Base-by-base conservation (phyloP, 345 rosid species). In the Eucalyptus victrix region DNA sequence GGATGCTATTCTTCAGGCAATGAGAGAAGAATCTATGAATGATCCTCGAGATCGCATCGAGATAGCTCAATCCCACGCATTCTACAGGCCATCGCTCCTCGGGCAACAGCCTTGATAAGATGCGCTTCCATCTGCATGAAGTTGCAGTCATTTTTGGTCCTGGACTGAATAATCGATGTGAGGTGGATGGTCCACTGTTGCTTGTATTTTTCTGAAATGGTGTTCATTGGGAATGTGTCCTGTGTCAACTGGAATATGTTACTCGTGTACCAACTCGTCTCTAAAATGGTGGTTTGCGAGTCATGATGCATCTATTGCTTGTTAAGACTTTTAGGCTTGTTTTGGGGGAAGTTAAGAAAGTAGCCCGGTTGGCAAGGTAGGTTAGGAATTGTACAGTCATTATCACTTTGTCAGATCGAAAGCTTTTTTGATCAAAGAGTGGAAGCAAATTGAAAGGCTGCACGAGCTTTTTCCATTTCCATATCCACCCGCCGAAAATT, bases 11-110 rank as follows among this genome's bases (percentile, higher is more conserved):
- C 95, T 98, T 54, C 94, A 96, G 90, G 99, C 97, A 8, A 87
- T 98, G 86, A 93, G 99, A 91, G 99, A 98, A 49, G 99, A 98
- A 92, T 95, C 99, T 45, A 34, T 96, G 97, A 94, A 97, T 37
- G 99, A 98, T 89, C 99, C 98, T 7, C 94, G 98, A 87, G 99
- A 98, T 88, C 95, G 97, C 45, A 98, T 98, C 2, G 96, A 96
- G 94, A 96, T 97, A 88, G 99, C 98, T 80, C 99, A 98, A 83
- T 94, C 93, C 86, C 99, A 94, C 91, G 96, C 95, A n/a, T 96
- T 97, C 93, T 96, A 96, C 94, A 93, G 95, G 90, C 98, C 98
- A 47, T 96, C 98, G 19, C 98, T 97, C 88, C 96, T 97, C 30
- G 96, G 96, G 67, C 95, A 94, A 87, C 94, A 90, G 88, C 92